Evolutionary conservation across 1,284 basidiomycete species (phyloP), one percentile per base, ranked within the genome.

Genomic region (Ceratobasidium sp.): DNA sequence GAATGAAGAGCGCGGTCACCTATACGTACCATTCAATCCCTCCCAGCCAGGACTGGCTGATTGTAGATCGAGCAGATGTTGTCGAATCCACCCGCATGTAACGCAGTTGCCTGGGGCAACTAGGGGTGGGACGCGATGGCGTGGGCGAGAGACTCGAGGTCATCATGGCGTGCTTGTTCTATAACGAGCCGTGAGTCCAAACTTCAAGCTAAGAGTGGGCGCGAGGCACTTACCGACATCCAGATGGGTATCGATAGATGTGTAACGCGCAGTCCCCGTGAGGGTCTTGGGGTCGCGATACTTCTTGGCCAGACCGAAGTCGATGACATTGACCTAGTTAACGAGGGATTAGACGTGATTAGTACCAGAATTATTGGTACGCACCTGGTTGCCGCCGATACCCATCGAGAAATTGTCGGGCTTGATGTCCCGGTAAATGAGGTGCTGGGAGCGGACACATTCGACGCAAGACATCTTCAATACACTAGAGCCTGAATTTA

Each of bases 371-470:
- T 22, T 65, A 19, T 37, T 5, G 1, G 13, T n/a, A 15, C 57
- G 37, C 51, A 65, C 71, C 86, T 99, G 98, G 86, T 98, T 99
- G 80, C 97, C 97, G 80, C 97, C 98, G 79, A 99, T 99, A 57
- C 98, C 98, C 96, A 99, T 99, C 82, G 99, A 87, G 89, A 99
- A 99, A 87, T 99, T 99, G 89, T 99, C 97, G 66, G 98, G 98
- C 86, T 99, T 99, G 90, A 99, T 97, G 83, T 99, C 98, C 80
- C 97, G 96, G 85, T 99, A 98, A 80, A 99, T 99, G 85, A 99
- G 99, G 88, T 99, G 99, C 83, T 97, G 95, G 25, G 97, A 99
- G 87, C 99, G 98, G 81, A 99, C 96, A 87, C 99, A 99, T 85
- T 99, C 97, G 83, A 99, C 95, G 79, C 97, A 95, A 64, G 97